These are phyloP conservation scores for Heritiera fomes DNA, from an alignment of 345 rosid genomes.

Conservation along the genomic window DNA sequence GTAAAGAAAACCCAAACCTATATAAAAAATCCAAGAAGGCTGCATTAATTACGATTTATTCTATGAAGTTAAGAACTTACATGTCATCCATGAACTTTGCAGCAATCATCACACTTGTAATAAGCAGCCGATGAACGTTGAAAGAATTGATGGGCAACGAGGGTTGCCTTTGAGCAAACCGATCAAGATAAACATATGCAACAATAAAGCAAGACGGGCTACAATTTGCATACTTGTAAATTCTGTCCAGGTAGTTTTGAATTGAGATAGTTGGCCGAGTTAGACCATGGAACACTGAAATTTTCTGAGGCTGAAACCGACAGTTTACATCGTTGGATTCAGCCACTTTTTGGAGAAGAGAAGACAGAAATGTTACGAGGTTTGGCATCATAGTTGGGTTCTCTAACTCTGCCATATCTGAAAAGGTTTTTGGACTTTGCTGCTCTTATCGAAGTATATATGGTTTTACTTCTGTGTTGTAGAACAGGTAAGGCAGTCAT, in stretches of 20 bases:
- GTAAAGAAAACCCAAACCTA: conserved; percentile 1
- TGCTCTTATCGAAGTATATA: conserved; percentile 14
- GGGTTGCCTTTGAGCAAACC: conserved; percentile 74
- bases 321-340: conserved; percentile 60
- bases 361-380: conserved; percentile 70
- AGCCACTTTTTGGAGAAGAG: conserved; percentile 65
- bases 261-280: conserved; percentile 75
- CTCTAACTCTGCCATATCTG: conserved; percentile 67
- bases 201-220: conserved; percentile 85
- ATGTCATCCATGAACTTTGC: conserved; percentile 94
- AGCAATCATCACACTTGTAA: conserved; percentile 83
- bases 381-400: conserved; percentile 60
- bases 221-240: conserved; percentile 85
- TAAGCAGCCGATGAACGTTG: conserved; percentile 85
- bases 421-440: conserved; percentile 6
- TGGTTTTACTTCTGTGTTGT: conserved; percentile 8
- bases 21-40: not conserved
- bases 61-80: conserved; percentile 44
- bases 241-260: conserved; percentile 72
- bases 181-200: conserved; percentile 85
- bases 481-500: conserved; percentile 40
- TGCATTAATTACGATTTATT: not conserved
- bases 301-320: conserved; percentile 45
- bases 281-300: conserved; percentile 76
- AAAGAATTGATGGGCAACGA: conserved; percentile 77